A percentile compares a stretch with the other conserved stretches of the same genome.
These are phyloP conservation scores for Lipomyces orientalis DNA, from an alignment of 805 yeast species.

Conservation along the genomic window DNA sequence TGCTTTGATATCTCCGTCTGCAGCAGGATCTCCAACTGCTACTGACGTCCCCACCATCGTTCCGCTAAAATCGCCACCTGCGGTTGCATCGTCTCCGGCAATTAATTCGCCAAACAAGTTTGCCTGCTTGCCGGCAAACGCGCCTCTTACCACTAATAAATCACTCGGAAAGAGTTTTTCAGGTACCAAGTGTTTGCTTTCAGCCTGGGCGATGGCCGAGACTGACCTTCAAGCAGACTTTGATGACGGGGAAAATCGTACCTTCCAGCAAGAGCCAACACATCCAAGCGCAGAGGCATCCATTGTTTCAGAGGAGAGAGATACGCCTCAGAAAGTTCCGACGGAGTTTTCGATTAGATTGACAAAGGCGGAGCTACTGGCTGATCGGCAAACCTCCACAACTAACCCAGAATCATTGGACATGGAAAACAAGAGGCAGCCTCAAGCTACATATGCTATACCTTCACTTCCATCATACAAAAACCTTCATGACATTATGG, in stretches of 20 bases:
- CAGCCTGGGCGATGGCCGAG: slow-evolving; percentile 11
- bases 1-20: slow-evolving; percentile 9
- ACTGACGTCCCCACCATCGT: slow-evolving; percentile 4
- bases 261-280: neutral
- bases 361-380: slow-evolving; percentile 9
- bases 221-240: neutral
- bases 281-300: neutral
- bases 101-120: neutral
- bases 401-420: neutral
- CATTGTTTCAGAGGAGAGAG: neutral
- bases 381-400: neutral
- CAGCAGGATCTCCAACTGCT: slow-evolving; percentile 1
- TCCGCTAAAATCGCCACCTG: slow-evolving; percentile 14
- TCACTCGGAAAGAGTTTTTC: slow-evolving; percentile 22
- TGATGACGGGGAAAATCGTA: neutral
- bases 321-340: neutral
- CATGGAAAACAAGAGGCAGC: neutral
- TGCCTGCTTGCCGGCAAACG: slow-evolving; percentile 31
- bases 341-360: neutral
- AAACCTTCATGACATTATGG: slow-evolving; percentile 18
- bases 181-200: slow-evolving; percentile 13
- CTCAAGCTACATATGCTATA: neutral
- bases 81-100: slow-evolving; percentile 6
- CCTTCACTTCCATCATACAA: slow-evolving; percentile 27
- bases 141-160: slow-evolving; percentile 33